phyloP scores from a whole-genome alignment of 495 filamentous ascomycete genomes.

The Tirmania nivea region DNA sequence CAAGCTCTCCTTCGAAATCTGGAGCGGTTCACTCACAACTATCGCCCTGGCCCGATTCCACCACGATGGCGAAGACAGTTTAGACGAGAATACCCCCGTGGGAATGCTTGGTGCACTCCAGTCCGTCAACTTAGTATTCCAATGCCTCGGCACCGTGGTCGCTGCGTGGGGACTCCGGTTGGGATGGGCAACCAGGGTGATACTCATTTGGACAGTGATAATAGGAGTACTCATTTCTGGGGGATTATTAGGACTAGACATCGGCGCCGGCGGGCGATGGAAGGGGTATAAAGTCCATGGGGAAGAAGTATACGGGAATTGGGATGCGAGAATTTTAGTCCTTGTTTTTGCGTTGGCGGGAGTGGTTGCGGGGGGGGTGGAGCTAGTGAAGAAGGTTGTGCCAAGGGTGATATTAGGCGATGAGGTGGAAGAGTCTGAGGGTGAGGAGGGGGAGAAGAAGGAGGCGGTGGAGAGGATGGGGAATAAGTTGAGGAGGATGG shows the following conservation, averaged over 20 bases:
- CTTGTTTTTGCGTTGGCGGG: background rate
- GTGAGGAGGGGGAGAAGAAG: background rate
- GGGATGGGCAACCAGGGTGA: background rate
- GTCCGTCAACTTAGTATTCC: slow-evolving; percentile 20
- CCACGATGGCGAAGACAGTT: slow-evolving; percentile 7
- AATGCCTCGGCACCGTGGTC: slow-evolving; percentile 23
- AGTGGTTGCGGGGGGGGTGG: background rate
- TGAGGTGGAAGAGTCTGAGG: background rate
- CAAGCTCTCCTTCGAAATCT: slow-evolving; percentile 28
- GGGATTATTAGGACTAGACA: background rate
- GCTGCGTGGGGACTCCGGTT: slow-evolving; percentile 14
- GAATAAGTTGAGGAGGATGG: slow-evolving; percentile 27
- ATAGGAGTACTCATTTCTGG: background rate
- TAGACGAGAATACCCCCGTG: slow-evolving; percentile 21
- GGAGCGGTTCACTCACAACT: slow-evolving; percentile 25
- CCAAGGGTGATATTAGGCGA: background rate
- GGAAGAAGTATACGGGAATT: background rate
- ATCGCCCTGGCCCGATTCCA: slow-evolving; percentile 28
- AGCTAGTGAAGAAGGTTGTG: background rate
- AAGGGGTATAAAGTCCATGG: background rate
- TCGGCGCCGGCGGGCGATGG: background rate
- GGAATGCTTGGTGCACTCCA: slow-evolving; percentile 6
- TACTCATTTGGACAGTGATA: background rate
- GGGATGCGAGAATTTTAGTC: background rate
- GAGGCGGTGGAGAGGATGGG: slow-evolving; percentile 11